A percentile compares a stretch with the other conserved stretches of the same genome.
Conservation (phyloP, 257 asterid genomes). For the Solanum medicagineum region DNA sequence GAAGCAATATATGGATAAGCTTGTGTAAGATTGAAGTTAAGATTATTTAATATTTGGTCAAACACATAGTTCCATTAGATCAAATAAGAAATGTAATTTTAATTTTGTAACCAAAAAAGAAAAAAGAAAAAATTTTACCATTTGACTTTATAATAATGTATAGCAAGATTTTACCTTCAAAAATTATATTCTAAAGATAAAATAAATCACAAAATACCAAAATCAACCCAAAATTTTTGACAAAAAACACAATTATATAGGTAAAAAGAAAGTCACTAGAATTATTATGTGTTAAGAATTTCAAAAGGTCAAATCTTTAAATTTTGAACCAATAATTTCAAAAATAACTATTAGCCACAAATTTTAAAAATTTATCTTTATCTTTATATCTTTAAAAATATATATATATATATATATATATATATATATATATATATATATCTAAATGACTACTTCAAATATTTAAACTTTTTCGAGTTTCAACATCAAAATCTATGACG, state of each 20-base stretch:
- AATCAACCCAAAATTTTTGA: background rate
- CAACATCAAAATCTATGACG: too few relatives aligned
- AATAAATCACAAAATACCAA: too few relatives aligned
- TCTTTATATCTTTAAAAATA: too few relatives aligned
- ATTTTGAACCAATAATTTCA: background rate
- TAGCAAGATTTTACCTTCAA: background rate
- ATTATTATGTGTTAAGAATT: background rate
- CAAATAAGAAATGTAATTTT: background rate
- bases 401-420: too few relatives aligned
- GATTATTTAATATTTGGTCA: background rate
- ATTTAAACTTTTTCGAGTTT: too few relatives aligned
- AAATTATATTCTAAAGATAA: background rate
- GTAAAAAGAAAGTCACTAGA: background rate
- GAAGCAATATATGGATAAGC: slow-evolving; percentile 12
- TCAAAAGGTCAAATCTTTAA: background rate
- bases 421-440: too few relatives aligned
- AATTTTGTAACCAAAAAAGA: too few relatives aligned
- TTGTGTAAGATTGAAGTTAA: background rate
- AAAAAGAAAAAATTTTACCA: too few relatives aligned
- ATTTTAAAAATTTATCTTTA: too few relatives aligned
- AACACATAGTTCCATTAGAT: background rate
- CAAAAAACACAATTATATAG: background rate
- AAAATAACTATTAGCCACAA: too few relatives aligned
- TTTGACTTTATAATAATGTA: too few relatives aligned
- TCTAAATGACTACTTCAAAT: too few relatives aligned